Base-by-base conservation (phyloP, 176 grass and related monocot genomes). In the Pontederia crassipes region DNA sequence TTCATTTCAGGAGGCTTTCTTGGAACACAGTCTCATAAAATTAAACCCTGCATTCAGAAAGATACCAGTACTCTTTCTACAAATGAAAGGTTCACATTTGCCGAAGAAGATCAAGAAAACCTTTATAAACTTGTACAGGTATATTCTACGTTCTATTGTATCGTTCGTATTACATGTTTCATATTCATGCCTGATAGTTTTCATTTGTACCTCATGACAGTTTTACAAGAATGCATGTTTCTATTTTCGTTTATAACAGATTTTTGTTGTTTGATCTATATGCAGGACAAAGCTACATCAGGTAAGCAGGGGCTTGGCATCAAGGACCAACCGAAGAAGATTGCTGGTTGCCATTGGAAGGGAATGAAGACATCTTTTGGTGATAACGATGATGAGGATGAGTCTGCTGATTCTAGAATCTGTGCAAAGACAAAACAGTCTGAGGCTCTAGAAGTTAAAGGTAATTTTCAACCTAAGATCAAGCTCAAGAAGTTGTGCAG, bases 71-170 rank as follows among this genome's bases (percentile, higher is more conserved):
- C 11, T 59, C 45, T 56, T 61, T 55, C 57, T 61, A 56, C 59
- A 58, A 70, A 80, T 73, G 56, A 66, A 45, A 84, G 93, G 13
- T 72, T 77, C 61, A 86, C 79, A 56, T 98, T 98, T 76, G 84
- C 54, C 0, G 93, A 98, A 85, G 84, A 92, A 72, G 93, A 98
- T 78, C 93, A 98, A 81, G 93, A 92, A 77, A 91, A 92, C 72
- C 62, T 98, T 12, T 92, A 98, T 70, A 98, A 92, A 55, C 87
- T 98, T 76, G 93, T 98, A 54, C 93, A 98, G 84, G 93, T 92
- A 55, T 9, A 4, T 82, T 9, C 63, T 85, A 0, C 32, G 2
- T 40, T 40, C 32, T 40, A 40, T 40, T 24, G 6, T 40, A 40
- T 40, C 6, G 32, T 40, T 40, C 6, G 2, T 3, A 3, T 40